Percentiles rank a stretch among this genome's conserved stretches.
Conservation (phyloP, 768 basidiomycete genomes). For the Hygrophorus pudorinus region DNA sequence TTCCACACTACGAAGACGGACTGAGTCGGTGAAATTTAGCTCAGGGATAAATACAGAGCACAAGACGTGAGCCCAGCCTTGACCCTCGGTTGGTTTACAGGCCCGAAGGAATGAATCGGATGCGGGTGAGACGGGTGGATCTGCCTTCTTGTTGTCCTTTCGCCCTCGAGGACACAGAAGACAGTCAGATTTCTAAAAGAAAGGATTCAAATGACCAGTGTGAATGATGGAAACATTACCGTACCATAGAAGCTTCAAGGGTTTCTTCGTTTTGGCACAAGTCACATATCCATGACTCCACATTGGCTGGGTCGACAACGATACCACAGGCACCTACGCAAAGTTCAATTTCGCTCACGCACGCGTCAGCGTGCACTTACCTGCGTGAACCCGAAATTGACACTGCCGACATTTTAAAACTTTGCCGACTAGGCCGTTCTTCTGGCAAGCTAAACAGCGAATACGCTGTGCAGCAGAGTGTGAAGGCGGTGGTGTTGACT, state of each 20-base stretch:
- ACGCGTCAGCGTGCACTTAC: constrained; percentile 27
- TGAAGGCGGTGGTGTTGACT: constrained; percentile 58
- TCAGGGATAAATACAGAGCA: constrained; percentile 87
- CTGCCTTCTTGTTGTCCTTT: constrained; percentile 34
- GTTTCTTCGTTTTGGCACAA: constrained; percentile 78
- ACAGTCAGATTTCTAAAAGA: constrained; percentile 65
- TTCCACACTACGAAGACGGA: constrained; percentile 70
- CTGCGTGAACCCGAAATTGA: constrained; percentile 69
- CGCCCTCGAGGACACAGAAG: constrained; percentile 66
- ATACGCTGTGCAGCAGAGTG: constrained; percentile 45
- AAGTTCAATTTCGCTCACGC: constrained; percentile 4
- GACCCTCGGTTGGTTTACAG: constrained; percentile 86
- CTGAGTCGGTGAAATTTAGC: constrained; percentile 69
- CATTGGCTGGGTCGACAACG: constrained; percentile 46
- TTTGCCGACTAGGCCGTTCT: constrained; percentile 64
- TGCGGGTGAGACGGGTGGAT: constrained; percentile 32
- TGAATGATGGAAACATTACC: constrained; percentile 1
- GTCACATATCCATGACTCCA: constrained; percentile 80
- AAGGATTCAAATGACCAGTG: constrained; percentile 1
- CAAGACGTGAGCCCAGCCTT: constrained; percentile 85
- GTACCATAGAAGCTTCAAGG: constrained; percentile 72
- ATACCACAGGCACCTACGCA: constrained; percentile 58
- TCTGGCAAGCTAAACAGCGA: constrained; percentile 67
- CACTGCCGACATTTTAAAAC: constrained; percentile 80
- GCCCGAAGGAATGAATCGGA: constrained; percentile 61